phyloP scores from a whole-genome alignment of 768 basidiomycete genomes.

The Suillus clintonianus region DNA sequence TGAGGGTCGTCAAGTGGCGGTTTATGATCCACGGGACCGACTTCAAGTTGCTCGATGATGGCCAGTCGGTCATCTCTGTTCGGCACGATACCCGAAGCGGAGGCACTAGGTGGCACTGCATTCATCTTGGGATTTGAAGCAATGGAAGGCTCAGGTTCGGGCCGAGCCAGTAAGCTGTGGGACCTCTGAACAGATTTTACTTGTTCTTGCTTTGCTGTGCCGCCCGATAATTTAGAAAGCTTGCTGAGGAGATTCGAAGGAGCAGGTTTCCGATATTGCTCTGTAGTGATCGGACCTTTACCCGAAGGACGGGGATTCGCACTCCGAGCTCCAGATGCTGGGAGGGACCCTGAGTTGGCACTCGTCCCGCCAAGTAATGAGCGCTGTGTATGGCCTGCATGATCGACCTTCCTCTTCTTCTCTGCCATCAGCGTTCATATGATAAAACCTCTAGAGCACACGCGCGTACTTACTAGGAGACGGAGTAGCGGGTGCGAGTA shows the following conservation, averaged over 20 bases:
- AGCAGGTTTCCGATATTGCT: conserved; percentile 34
- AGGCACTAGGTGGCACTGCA: conserved; percentile 10
- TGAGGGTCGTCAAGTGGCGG: conserved; percentile 70
- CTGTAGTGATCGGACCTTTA: background rate
- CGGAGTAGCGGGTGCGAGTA: conserved; percentile 54
- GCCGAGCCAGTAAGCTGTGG: conserved; percentile 21
- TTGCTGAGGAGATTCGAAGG: conserved; percentile 57
- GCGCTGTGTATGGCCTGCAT: conserved; percentile 25
- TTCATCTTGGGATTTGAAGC: background rate
- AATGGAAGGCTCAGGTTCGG: conserved; percentile 5
- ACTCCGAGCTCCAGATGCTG: conserved; percentile 10
- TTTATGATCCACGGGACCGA: conserved; percentile 77
- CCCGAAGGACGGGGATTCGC: background rate
- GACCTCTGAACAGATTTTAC: conserved; percentile 31
- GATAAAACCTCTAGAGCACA: background rate
- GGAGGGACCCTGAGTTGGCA: conserved; percentile 15
- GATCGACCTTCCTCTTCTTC: conserved; percentile 48
- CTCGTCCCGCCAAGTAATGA: conserved; percentile 10
- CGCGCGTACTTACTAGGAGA: conserved; percentile 61
- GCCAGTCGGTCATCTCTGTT: conserved; percentile 63
- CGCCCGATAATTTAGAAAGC: conserved; percentile 41
- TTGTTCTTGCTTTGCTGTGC: conserved; percentile 18
- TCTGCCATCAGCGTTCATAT: conserved; percentile 15
- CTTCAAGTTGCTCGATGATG: conserved; percentile 73
- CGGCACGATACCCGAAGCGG: conserved; percentile 5